Conservation (phyloP, 2,329 filamentous ascomycete species). For the Pseudohalonectria lignicola region DNA sequence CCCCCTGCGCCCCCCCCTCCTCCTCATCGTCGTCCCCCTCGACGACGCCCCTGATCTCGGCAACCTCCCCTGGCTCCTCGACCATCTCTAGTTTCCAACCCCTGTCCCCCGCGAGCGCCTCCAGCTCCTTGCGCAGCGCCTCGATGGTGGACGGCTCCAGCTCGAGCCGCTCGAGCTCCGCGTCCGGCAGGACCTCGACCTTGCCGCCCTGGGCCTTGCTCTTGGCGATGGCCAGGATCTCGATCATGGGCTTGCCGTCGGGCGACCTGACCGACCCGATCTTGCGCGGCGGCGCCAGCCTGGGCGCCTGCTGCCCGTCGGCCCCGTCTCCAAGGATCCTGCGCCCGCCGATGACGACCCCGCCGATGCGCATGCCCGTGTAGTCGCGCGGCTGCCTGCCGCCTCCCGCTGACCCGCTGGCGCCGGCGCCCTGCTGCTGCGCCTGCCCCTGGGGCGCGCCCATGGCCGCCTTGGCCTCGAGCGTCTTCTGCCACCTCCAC, state of each 20-base stretch:
- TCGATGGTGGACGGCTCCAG: slow-evolving; percentile 58
- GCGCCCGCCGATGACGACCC: slow-evolving; percentile 40
- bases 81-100: slow-evolving; percentile 76
- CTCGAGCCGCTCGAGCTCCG: slow-evolving; percentile 58
- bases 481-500: slow-evolving; percentile 22
- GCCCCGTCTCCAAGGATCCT: slow-evolving; percentile 35
- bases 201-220: slow-evolving; percentile 49
- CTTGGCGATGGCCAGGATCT: slow-evolving; percentile 33
- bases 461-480: slow-evolving; percentile 26
- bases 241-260: slow-evolving; percentile 19
- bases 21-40: slow-evolving; percentile 29
- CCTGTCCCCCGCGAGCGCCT: slow-evolving; percentile 56
- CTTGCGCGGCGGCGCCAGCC: slow-evolving; percentile 32
- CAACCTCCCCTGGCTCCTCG: slow-evolving; percentile 46
- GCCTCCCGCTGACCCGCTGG: too few relatives aligned
- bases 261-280: slow-evolving; percentile 19
- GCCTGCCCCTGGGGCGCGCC: slow-evolving; percentile 11
- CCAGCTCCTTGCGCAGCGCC: slow-evolving; percentile 55
- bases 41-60: slow-evolving; percentile 61
- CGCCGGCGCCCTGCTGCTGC: slow-evolving; percentile 5
- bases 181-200: slow-evolving; percentile 47
- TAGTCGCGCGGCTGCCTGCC: slow-evolving; percentile 9
- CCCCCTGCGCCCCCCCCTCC: slow-evolving; percentile 12
- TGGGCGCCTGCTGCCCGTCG: slow-evolving; percentile 33
- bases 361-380: slow-evolving; percentile 33